phyloP scores from a whole-genome alignment of 1,284 basidiomycete genomes.

The Trichosporon inkin region DNA sequence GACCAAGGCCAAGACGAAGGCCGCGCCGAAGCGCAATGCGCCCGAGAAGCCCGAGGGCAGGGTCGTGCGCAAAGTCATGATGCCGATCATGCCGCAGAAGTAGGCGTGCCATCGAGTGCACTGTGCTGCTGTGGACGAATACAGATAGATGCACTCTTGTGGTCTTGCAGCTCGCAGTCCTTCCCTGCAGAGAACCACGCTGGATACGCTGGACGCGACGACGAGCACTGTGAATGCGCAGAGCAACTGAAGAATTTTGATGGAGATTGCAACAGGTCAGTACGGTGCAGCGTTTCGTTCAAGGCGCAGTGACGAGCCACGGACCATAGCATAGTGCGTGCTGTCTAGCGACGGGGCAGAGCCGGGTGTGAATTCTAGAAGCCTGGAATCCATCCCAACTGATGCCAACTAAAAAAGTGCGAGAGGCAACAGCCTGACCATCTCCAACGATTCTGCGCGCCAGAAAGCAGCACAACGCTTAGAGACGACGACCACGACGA shows the following conservation, averaged over 20 bases:
- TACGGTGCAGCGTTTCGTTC: background rate
- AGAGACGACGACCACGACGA: constrained; percentile 98
- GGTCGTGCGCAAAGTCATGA: background rate
- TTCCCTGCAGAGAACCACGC: too few relatives aligned
- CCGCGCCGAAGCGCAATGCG: background rate
- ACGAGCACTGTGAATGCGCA: too few relatives aligned
- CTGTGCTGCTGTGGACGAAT: too few relatives aligned
- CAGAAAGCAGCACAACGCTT: constrained; percentile 24
- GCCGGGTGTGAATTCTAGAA: constrained; percentile 13
- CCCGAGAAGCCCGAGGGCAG: background rate
- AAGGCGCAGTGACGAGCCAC: constrained; percentile 17
- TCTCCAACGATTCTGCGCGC: background rate
- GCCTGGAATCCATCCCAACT: constrained; percentile 1
- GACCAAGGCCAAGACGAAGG: constrained; percentile 13
- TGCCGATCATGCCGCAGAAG: constrained; percentile 8
- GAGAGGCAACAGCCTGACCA: background rate
- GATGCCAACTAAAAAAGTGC: constrained; percentile 1
- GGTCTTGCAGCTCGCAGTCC: background rate
- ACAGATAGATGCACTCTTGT: constrained; percentile 1
- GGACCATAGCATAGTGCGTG: constrained; percentile 26
- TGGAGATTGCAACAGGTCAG: background rate
- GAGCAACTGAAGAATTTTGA: background rate
- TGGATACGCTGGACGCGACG: too few relatives aligned
- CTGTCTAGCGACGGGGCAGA: constrained; percentile 22
- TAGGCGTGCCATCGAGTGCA: background rate